Percentiles rank a stretch among this genome's conserved stretches.
Conservation (phyloP, 306 rosid species). For the Dalbergia cultrata region DNA sequence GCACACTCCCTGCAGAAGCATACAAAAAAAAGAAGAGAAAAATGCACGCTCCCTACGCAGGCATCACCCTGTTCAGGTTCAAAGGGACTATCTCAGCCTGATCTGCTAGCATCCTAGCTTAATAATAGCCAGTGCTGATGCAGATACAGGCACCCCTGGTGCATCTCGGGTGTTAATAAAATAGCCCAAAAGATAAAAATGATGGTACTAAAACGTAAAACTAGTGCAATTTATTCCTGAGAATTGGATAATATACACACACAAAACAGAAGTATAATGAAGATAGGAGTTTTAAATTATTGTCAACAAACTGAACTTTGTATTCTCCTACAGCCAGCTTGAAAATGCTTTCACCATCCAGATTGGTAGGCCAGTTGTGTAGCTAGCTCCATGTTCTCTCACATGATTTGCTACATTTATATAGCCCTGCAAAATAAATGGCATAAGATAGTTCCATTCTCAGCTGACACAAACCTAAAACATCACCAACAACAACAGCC, state of each 20-base stretch:
- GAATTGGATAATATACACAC: slow-evolving; percentile 34
- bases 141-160: slow-evolving; percentile 99
- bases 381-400: slow-evolving; percentile 53
- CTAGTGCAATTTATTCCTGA: slow-evolving; percentile 55
- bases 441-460: slow-evolving; percentile 41
- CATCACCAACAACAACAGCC: no score
- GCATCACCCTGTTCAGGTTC: slow-evolving; percentile 99
- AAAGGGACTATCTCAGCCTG: slow-evolving; percentile 99
- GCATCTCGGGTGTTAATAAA: slow-evolving; percentile 76
- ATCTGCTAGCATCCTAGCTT: slow-evolving; percentile 64
- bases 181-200: slow-evolving; percentile 28
- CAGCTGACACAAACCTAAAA: background rate
- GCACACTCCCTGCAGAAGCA: slow-evolving; percentile 73
- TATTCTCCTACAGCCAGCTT: slow-evolving; percentile 55
- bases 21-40: slow-evolving; percentile 56
- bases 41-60: slow-evolving; percentile 99
- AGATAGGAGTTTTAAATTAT: slow-evolving; percentile 45
- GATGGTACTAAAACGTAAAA: slow-evolving; percentile 22
- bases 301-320: slow-evolving; percentile 61
- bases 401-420: slow-evolving; percentile 47
- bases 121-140: slow-evolving; percentile 57
- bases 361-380: slow-evolving; percentile 42
- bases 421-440: slow-evolving; percentile 55
- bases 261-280: slow-evolving; percentile 43
- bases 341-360: slow-evolving; percentile 47